Evolutionary conservation across 345 rosid species (phyloP), one percentile per base, ranked within the genome.

Genomic region (Salix brachista): DNA sequence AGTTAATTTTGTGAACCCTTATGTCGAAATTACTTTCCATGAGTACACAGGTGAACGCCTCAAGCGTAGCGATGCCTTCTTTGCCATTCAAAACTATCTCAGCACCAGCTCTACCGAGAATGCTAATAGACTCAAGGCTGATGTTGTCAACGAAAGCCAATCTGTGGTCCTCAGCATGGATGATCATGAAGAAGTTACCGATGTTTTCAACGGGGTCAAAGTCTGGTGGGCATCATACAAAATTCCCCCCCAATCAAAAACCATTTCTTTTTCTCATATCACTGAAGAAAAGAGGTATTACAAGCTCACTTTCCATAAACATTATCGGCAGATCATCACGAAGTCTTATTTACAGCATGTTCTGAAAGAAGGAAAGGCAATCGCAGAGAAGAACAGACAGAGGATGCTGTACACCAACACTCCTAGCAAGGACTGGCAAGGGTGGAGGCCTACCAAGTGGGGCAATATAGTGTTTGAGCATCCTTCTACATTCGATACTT

Each of bases 321-420:
- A n/a, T 1, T 19, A 72, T 23, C 39, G 75, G 26, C 25, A 72
- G 14, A 21, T 37, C 9, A 72, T 72, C 23, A 41, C 44, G 13
- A 44, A 44, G 50, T 44, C 50, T 14, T 76, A 69, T 23, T 8
- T 76, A 17, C 17, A 65, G 6, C 75, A 70, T 34, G 76, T 80
- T 4, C 7, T 80, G 28, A 34, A 25, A n/a, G 60, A 69, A 61
- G 82, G 82, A 28, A 74, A 64, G 68, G 54, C 10, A 23, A 68
- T 74, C 8, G 58, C 2, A 10, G 39, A 36, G 18, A 67, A 64
- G n/a, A 74, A 79, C 10, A 16, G 82, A 52, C 54, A 70, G 46
- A 60, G 71, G 23, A 75, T 75, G 79, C 79, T 80, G 5, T 71
- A 75, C 66, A 26, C 79, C 18, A 80, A 80, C 28, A 75, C 26